Evolutionary conservation across 257 asterid species (phyloP).

Genomic region (Capsicum rhomboideum): DNA sequence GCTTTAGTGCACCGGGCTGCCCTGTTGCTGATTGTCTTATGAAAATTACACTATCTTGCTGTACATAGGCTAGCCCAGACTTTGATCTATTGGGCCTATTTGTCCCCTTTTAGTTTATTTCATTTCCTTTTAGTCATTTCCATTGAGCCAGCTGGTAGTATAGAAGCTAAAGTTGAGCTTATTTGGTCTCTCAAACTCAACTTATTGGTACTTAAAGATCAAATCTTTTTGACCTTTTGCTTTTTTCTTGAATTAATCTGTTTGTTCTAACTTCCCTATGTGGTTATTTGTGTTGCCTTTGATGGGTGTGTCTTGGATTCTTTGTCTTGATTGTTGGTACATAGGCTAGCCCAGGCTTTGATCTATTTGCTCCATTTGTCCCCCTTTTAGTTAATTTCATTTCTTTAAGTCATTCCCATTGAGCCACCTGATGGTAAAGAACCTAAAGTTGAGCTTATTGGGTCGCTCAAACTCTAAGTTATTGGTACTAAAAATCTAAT

Average conservation of each 20-base stretch:
- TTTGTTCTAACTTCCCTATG: background rate
- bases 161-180: no score
- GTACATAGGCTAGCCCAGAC: no score
- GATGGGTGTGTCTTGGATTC: background rate
- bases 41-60: no score
- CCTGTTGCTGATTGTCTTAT: no score
- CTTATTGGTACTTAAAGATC: conserved; percentile 35
- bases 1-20: no score
- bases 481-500: conserved; percentile 30
- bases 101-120: no score
- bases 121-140: no score
- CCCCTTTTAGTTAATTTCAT: background rate
- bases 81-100: no score
- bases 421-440: conserved; percentile 26
- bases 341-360: background rate
- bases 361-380: background rate
- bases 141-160: no score
- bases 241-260: background rate
- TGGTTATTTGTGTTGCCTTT: background rate
- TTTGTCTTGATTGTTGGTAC: background rate
- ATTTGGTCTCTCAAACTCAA: conserved; percentile 49
- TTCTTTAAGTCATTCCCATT: conserved; percentile 14
- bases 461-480: conserved; percentile 56
- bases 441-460: conserved; percentile 24
- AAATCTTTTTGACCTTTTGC: background rate